A percentile compares a stretch with the other conserved stretches of the same genome.
Conservation (phyloP, 1,139 yeast species). For the Wickerhamomyces sp. region DNA sequence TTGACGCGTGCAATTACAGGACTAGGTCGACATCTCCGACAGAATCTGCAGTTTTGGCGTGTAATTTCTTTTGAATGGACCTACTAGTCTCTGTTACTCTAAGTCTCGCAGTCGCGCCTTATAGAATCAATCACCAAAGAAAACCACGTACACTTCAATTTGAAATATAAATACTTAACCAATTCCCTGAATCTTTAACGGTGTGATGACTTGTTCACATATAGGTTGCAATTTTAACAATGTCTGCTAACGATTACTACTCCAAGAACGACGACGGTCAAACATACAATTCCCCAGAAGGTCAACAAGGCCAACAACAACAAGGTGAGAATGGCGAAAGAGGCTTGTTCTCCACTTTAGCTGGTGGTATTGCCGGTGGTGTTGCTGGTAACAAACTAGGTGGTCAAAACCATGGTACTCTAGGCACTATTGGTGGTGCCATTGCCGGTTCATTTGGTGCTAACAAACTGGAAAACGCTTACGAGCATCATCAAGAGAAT, state of each 20-base stretch:
- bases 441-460: slow-evolving; percentile 58
- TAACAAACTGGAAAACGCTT: slow-evolving; percentile 44
- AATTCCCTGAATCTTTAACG: no score
- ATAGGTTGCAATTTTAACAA: no score
- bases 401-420: slow-evolving; percentile 46
- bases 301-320: slow-evolving; percentile 19
- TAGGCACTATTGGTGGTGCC: slow-evolving; percentile 55
- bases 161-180: slow-evolving; percentile 3
- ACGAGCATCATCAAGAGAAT: slow-evolving; percentile 24
- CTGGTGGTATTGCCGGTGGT: slow-evolving; percentile 61
- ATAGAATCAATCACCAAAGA: no score
- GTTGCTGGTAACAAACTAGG: slow-evolving; percentile 35
- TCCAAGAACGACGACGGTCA: slow-evolving; percentile 31
- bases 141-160: no score
- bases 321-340: slow-evolving; percentile 42
- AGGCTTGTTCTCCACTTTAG: slow-evolving; percentile 49
- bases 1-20: no score
- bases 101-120: no score
- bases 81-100: no score
- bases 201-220: no score
- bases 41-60: no score
- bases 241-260: slow-evolving; percentile 64
- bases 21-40: no score
- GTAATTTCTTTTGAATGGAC: no score
- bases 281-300: slow-evolving; percentile 9